These are phyloP conservation scores for Leucogyrophana mollusca DNA, from an alignment of 768 basidiomycete species.

Conservation along the genomic window DNA sequence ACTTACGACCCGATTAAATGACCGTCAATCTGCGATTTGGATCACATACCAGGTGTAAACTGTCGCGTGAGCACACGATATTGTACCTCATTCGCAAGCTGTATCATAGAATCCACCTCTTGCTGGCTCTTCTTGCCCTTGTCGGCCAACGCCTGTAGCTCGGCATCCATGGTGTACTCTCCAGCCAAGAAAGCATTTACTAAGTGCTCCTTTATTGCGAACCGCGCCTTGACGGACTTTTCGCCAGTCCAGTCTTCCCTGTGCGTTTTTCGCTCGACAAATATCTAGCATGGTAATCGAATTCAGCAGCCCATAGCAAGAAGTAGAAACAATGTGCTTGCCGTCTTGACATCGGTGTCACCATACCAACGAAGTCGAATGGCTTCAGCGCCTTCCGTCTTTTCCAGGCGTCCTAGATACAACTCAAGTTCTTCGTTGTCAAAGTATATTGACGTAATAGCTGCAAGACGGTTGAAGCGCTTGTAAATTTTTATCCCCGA, in stretches of 20 bases:
- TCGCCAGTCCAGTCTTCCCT: slow-evolving; percentile 99
- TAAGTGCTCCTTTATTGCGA: slow-evolving; percentile 90
- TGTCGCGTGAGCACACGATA: slow-evolving; percentile 83
- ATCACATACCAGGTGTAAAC: slow-evolving; percentile 70
- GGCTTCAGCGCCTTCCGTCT: slow-evolving; percentile 98
- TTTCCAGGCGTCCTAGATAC: slow-evolving; percentile 95
- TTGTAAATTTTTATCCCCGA: neutral
- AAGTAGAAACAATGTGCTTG: slow-evolving; percentile 43
- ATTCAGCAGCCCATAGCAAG: too few species aligned
- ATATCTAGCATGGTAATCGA: slow-evolving; percentile 73
- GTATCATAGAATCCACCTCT: slow-evolving; percentile 93
- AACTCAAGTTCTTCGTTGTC: slow-evolving; percentile 95
- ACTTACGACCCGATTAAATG: too few species aligned
- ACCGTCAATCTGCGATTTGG: too few species aligned
- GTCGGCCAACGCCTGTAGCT: slow-evolving; percentile 81
- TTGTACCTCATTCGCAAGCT: slow-evolving; percentile 96
- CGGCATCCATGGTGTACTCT: slow-evolving; percentile 89
- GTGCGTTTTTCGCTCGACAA: slow-evolving; percentile 88
- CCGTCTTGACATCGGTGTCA: slow-evolving; percentile 77
- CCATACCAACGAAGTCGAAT: slow-evolving; percentile 98
- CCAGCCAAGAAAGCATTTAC: slow-evolving; percentile 90
- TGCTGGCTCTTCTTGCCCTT: slow-evolving; percentile 92
- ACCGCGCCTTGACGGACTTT: slow-evolving; percentile 96
- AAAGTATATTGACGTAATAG: slow-evolving; percentile 97
- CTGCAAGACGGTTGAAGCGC: slow-evolving; percentile 35